These are phyloP conservation scores for Sparassis latifolia DNA, from an alignment of 1,284 basidiomycete species.

Conservation along the genomic window DNA sequence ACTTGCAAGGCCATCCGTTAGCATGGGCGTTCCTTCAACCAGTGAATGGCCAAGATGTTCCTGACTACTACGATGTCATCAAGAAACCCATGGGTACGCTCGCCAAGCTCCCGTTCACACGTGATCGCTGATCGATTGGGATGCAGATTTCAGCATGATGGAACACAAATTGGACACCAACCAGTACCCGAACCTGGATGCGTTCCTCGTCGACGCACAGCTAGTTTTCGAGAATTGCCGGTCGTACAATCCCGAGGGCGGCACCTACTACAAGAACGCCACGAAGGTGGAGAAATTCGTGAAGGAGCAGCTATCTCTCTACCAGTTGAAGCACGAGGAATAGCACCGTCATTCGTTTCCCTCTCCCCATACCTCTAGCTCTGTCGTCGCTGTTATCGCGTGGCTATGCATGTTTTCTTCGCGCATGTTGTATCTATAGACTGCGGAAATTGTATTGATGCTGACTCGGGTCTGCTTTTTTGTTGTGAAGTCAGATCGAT, in stretches of 20 bases:
- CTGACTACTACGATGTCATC: slow-evolving; percentile 90
- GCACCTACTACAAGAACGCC: slow-evolving; percentile 85
- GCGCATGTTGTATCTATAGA: too few species aligned
- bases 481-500: too few species aligned
- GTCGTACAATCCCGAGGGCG: slow-evolving; percentile 81
- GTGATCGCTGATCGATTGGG: slow-evolving; percentile 5
- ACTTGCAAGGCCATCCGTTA: slow-evolving; percentile 75
- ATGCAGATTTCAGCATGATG: slow-evolving; percentile 85
- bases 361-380: too few species aligned
- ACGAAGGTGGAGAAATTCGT: slow-evolving; percentile 74
- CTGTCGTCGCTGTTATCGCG: too few species aligned
- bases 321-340: slow-evolving; percentile 16
- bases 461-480: too few species aligned
- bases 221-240: slow-evolving; percentile 92
- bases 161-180: slow-evolving; percentile 85
- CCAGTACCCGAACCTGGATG: slow-evolving; percentile 72
- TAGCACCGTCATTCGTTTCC: neutral
- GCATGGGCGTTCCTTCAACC: slow-evolving; percentile 88
- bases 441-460: too few species aligned
- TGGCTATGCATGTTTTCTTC: too few species aligned
- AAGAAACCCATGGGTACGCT: slow-evolving; percentile 87
- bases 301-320: slow-evolving; percentile 38
- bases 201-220: slow-evolving; percentile 77
- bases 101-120: slow-evolving; percentile 1
- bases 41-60: slow-evolving; percentile 79